These are phyloP conservation scores for Afroboletus lepidellus DNA, from an alignment of 1,284 basidiomycete species.

Conservation along the genomic window DNA sequence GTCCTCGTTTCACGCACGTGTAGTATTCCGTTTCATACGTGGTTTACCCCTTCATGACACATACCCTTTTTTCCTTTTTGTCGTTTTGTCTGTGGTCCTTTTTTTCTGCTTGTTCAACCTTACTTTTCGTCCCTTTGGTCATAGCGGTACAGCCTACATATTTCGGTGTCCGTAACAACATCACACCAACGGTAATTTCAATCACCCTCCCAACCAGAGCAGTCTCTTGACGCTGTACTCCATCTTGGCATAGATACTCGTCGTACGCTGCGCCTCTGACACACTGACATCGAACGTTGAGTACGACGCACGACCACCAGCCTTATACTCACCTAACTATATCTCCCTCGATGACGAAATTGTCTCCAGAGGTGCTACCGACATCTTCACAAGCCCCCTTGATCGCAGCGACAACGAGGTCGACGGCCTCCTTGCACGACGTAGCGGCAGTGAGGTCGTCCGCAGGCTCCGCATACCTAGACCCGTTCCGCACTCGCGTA, in stretches of 20 bases:
- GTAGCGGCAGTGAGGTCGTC: conserved; percentile 60
- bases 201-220: conserved; percentile 73
- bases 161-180: conserved; percentile 12
- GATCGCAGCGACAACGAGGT: conserved; percentile 72
- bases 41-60: conserved; percentile 22
- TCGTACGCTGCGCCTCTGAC: conserved; percentile 77
- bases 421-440: conserved; percentile 76
- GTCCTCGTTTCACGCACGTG: conserved; percentile 21
- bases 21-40: conserved; percentile 19
- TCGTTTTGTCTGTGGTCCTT: conserved; percentile 18
- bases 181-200: neutral
- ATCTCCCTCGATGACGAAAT: conserved; percentile 66
- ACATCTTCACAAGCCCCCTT: conserved; percentile 64
- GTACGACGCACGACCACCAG: neutral
- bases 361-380: conserved; percentile 43
- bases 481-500: conserved; percentile 51
- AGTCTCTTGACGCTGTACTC: conserved; percentile 88
- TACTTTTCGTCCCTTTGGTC: conserved; percentile 8
- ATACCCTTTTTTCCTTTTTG: conserved; percentile 19
- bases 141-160: conserved; percentile 19
- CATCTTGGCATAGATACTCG: conserved; percentile 83
- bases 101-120: conserved; percentile 8
- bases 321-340: conserved; percentile 67
- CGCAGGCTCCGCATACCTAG: conserved; percentile 55
- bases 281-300: conserved; percentile 46